These are phyloP conservation scores for Ampelocalamus luodianensis DNA, from an alignment of 176 grass and related monocot species.

Conservation along the genomic window DNA sequence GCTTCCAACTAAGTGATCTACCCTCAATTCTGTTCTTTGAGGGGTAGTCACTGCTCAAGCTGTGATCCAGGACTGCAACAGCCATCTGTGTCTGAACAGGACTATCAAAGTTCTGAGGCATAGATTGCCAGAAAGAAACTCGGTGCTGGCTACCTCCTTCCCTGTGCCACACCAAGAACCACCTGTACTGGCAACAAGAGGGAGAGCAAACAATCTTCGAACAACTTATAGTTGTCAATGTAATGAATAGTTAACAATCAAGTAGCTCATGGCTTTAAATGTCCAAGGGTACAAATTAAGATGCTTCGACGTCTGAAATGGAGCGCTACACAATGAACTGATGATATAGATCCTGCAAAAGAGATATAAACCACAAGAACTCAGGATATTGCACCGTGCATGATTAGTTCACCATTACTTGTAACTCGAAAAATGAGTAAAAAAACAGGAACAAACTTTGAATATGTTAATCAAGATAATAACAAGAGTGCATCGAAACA, in stretches of 20 bases:
- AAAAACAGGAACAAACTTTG: not conserved
- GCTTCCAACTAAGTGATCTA: conserved; percentile 49
- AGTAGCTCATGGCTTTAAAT: not conserved
- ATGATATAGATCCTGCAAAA: conserved; percentile 4
- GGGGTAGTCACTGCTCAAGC: conserved; percentile 35
- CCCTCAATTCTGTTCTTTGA: conserved; percentile 49
- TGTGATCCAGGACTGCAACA: conserved; percentile 49
- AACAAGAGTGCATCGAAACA: not conserved
- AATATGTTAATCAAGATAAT: not conserved
- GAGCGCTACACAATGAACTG: not conserved
- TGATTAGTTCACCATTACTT: not conserved
- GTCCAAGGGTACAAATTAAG: conserved; percentile 13
- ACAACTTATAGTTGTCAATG: not conserved
- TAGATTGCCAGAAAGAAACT: conserved; percentile 10
- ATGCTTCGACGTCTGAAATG: not conserved
- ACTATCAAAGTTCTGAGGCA: conserved; percentile 56
- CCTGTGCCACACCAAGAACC: conserved; percentile 16
- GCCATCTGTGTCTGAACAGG: conserved; percentile 63
- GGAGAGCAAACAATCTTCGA: conserved; percentile 12
- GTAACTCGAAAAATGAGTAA: not conserved
- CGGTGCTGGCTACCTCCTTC: conserved; percentile 28
- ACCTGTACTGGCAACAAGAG: conserved; percentile 11
- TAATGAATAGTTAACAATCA: not conserved
- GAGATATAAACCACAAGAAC: not conserved
- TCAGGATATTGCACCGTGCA: not conserved